phyloP scores from a whole-genome alignment of 2,329 filamentous ascomycete genomes.

The Aspergillus texensis region DNA sequence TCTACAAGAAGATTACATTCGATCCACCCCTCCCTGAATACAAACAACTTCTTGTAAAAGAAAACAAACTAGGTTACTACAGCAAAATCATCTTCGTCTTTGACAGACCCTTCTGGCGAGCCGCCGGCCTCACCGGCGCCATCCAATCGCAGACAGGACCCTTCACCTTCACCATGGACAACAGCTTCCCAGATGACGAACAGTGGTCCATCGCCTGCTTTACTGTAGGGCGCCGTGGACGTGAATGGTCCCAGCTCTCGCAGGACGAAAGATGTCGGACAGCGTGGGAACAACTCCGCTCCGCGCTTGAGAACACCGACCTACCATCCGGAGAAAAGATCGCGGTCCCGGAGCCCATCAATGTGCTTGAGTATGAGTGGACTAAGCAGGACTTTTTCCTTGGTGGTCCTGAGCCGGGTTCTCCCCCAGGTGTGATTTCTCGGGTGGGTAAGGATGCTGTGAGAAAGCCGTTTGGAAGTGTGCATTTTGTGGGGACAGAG shows the following conservation, averaged over 20 bases:
- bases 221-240: slow-evolving; percentile 39
- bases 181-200: slow-evolving; percentile 30
- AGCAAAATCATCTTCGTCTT: slow-evolving; percentile 43
- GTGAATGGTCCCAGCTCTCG: slow-evolving; percentile 29
- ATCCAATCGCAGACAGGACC: slow-evolving; percentile 51
- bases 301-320: background rate
- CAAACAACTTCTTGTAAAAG: slow-evolving; percentile 41
- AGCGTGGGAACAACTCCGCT: background rate
- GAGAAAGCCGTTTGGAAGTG: slow-evolving; percentile 14
- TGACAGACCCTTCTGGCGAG: slow-evolving; percentile 49
- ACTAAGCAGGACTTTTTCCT: background rate
- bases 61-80: slow-evolving; percentile 3
- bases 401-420: background rate
- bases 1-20: slow-evolving; percentile 52
- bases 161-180: slow-evolving; percentile 51
- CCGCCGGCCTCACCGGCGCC: slow-evolving; percentile 49
- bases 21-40: slow-evolving; percentile 47
- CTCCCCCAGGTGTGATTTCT: background rate
- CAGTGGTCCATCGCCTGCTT: slow-evolving; percentile 45
- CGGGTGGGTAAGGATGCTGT: slow-evolving; percentile 6
- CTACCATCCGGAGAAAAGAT: background rate
- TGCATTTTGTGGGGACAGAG: slow-evolving; percentile 30
- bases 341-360: background rate
- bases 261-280: background rate
- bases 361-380: background rate